These are phyloP conservation scores for Domatiomyces catenatus DNA, from an alignment of 2,329 filamentous ascomycete genomes.

Conservation along the genomic window DNA sequence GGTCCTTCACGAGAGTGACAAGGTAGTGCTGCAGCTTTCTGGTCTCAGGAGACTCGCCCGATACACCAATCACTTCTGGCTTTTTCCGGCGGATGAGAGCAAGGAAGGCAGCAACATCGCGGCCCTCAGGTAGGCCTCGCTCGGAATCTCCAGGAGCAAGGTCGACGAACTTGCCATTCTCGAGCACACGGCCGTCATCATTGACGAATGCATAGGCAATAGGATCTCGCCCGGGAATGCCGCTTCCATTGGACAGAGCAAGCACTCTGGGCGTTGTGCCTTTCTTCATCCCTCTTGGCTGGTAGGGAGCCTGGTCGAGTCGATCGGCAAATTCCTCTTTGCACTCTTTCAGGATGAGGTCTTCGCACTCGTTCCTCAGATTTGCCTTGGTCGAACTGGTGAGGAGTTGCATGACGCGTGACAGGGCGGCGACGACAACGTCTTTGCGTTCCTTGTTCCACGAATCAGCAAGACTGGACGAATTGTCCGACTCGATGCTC, in stretches of 20 bases:
- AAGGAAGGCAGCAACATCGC: slow-evolving; percentile 54
- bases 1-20: slow-evolving; percentile 60
- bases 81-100: slow-evolving; percentile 64
- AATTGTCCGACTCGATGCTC: slow-evolving; percentile 87
- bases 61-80: slow-evolving; percentile 80
- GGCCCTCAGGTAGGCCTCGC: slow-evolving; percentile 50
- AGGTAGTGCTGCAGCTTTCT: slow-evolving; percentile 70
- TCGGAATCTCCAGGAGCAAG: slow-evolving; percentile 51
- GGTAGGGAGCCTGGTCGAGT: slow-evolving; percentile 89
- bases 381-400: slow-evolving; percentile 89
- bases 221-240: slow-evolving; percentile 57
- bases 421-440: slow-evolving; percentile 64
- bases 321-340: slow-evolving; percentile 78
- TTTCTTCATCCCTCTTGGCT: slow-evolving; percentile 79
- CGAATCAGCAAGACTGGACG: slow-evolving; percentile 82
- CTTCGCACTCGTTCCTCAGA: slow-evolving; percentile 83
- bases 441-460: slow-evolving; percentile 85
- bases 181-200: slow-evolving; percentile 75
- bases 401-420: slow-evolving; percentile 69
- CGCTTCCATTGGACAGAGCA: slow-evolving; percentile 71
- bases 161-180: slow-evolving; percentile 76
- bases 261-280: slow-evolving; percentile 80
- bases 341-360: slow-evolving; percentile 73
- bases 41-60: slow-evolving; percentile 77
- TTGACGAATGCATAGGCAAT: slow-evolving; percentile 87